Evolutionary conservation across 108 stramenopile species (phyloP).

Genomic region (Skeletonema grethae): DNA sequence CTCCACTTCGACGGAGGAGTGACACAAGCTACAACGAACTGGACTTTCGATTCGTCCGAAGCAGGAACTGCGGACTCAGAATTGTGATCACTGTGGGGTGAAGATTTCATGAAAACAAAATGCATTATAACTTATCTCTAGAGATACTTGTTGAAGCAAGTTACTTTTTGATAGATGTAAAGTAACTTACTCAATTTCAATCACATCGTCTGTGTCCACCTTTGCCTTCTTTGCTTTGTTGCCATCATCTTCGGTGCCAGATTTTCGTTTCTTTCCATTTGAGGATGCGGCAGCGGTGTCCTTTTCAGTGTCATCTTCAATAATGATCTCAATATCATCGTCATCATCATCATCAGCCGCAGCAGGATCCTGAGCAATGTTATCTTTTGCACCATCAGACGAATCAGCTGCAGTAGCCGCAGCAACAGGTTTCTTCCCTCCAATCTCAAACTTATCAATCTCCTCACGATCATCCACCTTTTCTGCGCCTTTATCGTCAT

Average conservation of each 20-base stretch:
- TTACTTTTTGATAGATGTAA: neutral
- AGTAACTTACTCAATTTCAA: conserved; percentile 53
- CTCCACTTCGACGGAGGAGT: neutral
- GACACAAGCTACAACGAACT: neutral
- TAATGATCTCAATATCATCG: conserved; percentile 35
- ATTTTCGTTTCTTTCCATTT: conserved; percentile 21
- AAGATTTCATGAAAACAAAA: neutral
- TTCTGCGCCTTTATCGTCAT: conserved; percentile 40
- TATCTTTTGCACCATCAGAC: conserved; percentile 1
- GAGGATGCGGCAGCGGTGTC: conserved; percentile 10
- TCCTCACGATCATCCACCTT: conserved; percentile 51
- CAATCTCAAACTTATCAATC: conserved; percentile 65
- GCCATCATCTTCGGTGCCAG: conserved; percentile 24
- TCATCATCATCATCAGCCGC: conserved; percentile 12
- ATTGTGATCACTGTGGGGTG: neutral
- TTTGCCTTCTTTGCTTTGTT: conserved; percentile 56
- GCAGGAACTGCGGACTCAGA: neutral
- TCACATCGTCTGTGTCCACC: conserved; percentile 39
- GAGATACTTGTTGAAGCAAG: neutral
- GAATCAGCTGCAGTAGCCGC: neutral
- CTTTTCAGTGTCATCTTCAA: conserved; percentile 13
- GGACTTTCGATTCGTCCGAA: neutral
- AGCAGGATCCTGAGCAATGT: conserved; percentile 4
- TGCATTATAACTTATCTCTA: neutral
- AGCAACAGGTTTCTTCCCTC: conserved; percentile 55